Base-by-base conservation (phyloP, 495 filamentous ascomycete species). In the Trichoderma gamsii region DNA sequence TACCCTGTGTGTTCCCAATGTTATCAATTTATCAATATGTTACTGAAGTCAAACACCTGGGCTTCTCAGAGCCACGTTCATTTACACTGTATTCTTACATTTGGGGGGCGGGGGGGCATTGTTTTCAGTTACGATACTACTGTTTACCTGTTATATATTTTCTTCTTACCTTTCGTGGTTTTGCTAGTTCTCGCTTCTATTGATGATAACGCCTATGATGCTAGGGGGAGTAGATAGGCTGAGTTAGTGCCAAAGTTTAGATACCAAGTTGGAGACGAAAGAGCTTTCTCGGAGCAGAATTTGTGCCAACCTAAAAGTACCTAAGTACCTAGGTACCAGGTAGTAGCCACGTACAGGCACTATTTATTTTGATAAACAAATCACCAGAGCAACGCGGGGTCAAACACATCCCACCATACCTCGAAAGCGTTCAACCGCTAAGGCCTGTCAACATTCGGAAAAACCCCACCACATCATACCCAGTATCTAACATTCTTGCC, bases 301-400 rank as follows among this genome's bases (percentile, higher is more conserved):
- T 16, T 52, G 8, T 15, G 15, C 44, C 18, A 16, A 5, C 12
- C 5, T 49, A 18, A 49, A 49, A 49, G 44, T 38, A 11, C n/a
- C n/a, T n/a, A n/a, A n/a, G n/a, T n/a, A n/a, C n/a, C n/a, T n/a
- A n/a, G n/a, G n/a, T n/a, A n/a, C n/a, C n/a, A n/a, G n/a, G n/a
- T n/a, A n/a, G n/a, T n/a, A n/a, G n/a, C n/a, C n/a, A n/a, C n/a
- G n/a, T 52, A 52, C 49, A 52, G n/a, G 49, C 25, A 52, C 49
- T 21, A 1, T 21, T n/a, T 9, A 52, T n/a, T n/a, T n/a, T 52
- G 49, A 15, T 23, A n/a, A 52, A 52, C 6, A 52, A 1, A 61
- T 61, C 56, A 61, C 56, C 25, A 61, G 56, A 61, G 56, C 56
- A 61, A 61, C 56, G 56, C 56, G 56, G 56, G 56, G 56, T 61